Percentiles rank a stretch among this genome's conserved stretches.
Conservation (phyloP, 2,329 filamentous ascomycete genomes). For the Aspergillus sp. region DNA sequence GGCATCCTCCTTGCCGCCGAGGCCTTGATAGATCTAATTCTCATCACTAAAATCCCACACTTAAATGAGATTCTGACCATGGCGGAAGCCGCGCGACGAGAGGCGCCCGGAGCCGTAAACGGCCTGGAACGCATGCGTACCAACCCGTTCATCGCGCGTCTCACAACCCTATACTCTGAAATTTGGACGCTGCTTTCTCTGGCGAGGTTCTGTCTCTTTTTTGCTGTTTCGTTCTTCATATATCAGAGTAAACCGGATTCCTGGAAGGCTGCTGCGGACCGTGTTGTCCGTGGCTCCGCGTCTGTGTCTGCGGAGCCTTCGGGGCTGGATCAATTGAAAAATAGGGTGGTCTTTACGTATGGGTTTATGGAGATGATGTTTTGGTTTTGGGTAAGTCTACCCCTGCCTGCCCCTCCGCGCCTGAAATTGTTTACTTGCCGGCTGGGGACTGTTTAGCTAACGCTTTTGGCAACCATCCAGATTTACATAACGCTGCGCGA, state of each 20-base stretch:
- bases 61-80: slow-evolving; percentile 67
- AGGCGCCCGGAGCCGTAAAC: slow-evolving; percentile 20
- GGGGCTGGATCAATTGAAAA: slow-evolving; percentile 70
- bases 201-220: slow-evolving; percentile 37
- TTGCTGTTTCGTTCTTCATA: slow-evolving; percentile 38
- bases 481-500: slow-evolving; percentile 37
- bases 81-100: slow-evolving; percentile 62
- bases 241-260: slow-evolving; percentile 33
- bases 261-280: slow-evolving; percentile 19
- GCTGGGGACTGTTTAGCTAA: not conserved
- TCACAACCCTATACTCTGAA: slow-evolving; percentile 37
- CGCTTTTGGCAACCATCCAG: slow-evolving; percentile 20
- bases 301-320: slow-evolving; percentile 2
- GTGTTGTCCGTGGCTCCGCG: not conserved
- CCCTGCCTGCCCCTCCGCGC: not conserved
- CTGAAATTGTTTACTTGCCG: not conserved
- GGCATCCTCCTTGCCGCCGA: slow-evolving; percentile 72
- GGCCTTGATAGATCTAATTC: slow-evolving; percentile 63
- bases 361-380: slow-evolving; percentile 77
- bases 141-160: slow-evolving; percentile 26
- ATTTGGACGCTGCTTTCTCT: slow-evolving; percentile 39
- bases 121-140: slow-evolving; percentile 20
- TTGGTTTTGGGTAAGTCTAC: slow-evolving; percentile 73
- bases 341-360: slow-evolving; percentile 80
- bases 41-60: slow-evolving; percentile 56